Evolutionary conservation across 2,329 filamentous ascomycete species (phyloP).

Genomic region (Pyrenochaeta sp.): DNA sequence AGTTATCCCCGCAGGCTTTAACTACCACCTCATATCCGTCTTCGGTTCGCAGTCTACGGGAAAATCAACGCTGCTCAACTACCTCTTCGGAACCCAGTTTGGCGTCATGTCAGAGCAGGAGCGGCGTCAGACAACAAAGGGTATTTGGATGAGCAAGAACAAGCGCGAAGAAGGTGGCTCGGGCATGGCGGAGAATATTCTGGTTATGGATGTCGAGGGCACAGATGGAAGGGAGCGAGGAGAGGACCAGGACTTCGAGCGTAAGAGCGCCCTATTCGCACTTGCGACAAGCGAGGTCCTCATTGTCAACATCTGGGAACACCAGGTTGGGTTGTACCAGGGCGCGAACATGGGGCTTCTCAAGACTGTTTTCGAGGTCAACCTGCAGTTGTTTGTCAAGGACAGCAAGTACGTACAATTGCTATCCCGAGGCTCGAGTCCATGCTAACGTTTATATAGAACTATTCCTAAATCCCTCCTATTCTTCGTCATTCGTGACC

Average conservation of each 20-base stretch:
- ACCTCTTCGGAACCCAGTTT: conserved; percentile 94
- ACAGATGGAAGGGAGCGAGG: conserved; percentile 95
- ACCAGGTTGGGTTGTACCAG: conserved; percentile 97
- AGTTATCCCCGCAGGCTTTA: conserved; percentile 90
- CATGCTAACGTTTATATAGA: conserved; percentile 56
- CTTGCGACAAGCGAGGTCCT: conserved; percentile 97
- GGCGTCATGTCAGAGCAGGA: conserved; percentile 97
- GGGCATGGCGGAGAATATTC: conserved; percentile 93
- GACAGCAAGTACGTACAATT: conserved; percentile 77
- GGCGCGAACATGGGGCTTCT: conserved; percentile 98
- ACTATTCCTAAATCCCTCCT: conserved; percentile 88
- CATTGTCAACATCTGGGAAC: conserved; percentile 99
- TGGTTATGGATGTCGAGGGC: conserved; percentile 99
- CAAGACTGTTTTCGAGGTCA: conserved; percentile 99
- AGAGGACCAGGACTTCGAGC: conserved; percentile 98
- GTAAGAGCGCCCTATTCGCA: conserved; percentile 96
- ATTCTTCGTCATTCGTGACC: conserved; percentile 98
- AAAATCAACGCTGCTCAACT: conserved; percentile 95
- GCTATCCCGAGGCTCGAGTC: background rate
- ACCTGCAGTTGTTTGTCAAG: conserved; percentile 94
- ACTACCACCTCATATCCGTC: conserved; percentile 98
- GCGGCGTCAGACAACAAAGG: conserved; percentile 95
- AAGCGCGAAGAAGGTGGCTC: conserved; percentile 65
- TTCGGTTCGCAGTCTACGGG: conserved; percentile 99
- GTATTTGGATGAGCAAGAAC: conserved; percentile 99